Conservation (phyloP, 306 rosid species). For the Trifolium pratense region DNA sequence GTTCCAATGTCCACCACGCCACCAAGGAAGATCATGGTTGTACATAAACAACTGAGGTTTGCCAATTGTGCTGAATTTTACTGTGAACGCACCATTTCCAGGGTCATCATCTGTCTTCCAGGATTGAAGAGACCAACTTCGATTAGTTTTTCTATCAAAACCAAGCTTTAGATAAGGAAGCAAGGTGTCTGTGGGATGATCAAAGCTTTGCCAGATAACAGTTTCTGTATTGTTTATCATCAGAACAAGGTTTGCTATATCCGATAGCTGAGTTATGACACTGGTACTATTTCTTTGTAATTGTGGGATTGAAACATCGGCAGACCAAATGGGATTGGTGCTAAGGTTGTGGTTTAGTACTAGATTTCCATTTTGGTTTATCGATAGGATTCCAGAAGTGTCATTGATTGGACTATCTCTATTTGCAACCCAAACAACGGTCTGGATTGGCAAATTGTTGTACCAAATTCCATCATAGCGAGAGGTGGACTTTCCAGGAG, state of each 20-base stretch:
- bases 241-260: constrained; percentile 42
- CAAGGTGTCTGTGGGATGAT: neutral
- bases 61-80: constrained; percentile 42
- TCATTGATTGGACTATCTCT: neutral
- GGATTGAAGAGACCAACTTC: constrained; percentile 40
- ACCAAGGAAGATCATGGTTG: constrained; percentile 3
- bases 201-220: neutral
- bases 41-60: constrained; percentile 50
- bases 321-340: constrained; percentile 40
- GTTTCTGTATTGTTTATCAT: neutral
- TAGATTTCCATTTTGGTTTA: constrained; percentile 39
- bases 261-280: constrained; percentile 30
- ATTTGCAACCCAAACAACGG: constrained; percentile 57
- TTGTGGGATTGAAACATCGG: constrained; percentile 23
- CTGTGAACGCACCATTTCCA: constrained; percentile 33
- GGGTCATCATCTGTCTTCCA: constrained; percentile 38
- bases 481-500: constrained; percentile 47
- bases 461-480: constrained; percentile 66
- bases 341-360: constrained; percentile 28
- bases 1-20: constrained; percentile 42
- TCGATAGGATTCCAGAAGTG: constrained; percentile 40
- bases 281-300: neutral
- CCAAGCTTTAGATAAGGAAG: constrained; percentile 30
- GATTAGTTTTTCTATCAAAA: constrained; percentile 21
- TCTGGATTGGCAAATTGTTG: constrained; percentile 32